Base-by-base conservation (phyloP, 441 rosid genomes). In the Biscutella laevigata region DNA sequence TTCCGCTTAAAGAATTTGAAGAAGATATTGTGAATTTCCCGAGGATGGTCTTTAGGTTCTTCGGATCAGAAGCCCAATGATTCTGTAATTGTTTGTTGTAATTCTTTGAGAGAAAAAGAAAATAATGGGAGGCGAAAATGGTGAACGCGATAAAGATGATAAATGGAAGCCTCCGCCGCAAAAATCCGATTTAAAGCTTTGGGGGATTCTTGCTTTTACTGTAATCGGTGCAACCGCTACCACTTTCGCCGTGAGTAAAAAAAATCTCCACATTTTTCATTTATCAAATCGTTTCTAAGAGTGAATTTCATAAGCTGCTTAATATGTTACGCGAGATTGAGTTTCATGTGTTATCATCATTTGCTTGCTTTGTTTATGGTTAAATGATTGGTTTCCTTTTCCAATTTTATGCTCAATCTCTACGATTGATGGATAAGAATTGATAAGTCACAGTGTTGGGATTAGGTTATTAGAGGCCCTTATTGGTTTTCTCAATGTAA, bases 191-290 rank as follows among this genome's bases (percentile, higher is more conserved):
- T 64, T 73, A 32, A 82, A 81, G 69, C 78, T 81, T 35, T 88
- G 86, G 96, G 84, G 88, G 6, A 60, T 82, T 32, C 64, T 88
- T 29, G 71, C 76, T 30, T 79, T 84, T 75, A 79, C 82, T 55
- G 70, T 88, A 9, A 68, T 84, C 39, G 94, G 94, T 60, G 96
- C 88, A 74, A 82, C 94, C 9, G 85, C 79, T 42, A 84, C 88
- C 64, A 84, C 91, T 59, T 73, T 76, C 59, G 88, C 91, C 30
- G 94, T 87, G 30, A 75, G 81, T 69, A 47, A 7, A 38, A 17
- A 17, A 17, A 3, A 1, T 17, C 20, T 17, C 20, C 20, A 17
- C 20, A 17, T 17, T 17, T 17, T 17, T 17, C 20, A 1, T 17
- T 17, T 17, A 3, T 17, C 20, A 17, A 17, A 1, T 17, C 20